Conservation (phyloP, 108 stramenopile genomes). For the Pinguiococcus pyrenoidosus region DNA sequence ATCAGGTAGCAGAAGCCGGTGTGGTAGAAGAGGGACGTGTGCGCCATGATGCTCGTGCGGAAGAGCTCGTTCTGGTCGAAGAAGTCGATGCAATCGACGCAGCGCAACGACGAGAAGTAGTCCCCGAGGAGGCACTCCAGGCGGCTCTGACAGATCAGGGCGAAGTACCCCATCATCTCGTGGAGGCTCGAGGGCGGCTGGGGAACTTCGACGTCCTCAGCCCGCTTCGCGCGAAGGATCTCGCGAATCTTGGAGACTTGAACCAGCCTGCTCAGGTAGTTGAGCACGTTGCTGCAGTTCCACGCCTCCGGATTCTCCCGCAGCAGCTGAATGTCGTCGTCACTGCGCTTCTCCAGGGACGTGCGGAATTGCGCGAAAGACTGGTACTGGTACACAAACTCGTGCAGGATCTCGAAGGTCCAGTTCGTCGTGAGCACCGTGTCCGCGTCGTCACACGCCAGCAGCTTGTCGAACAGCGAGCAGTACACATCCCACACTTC, state of each 20-base stretch:
- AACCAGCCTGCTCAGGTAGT: constrained; percentile 72
- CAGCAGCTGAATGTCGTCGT: neutral
- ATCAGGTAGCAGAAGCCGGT: constrained; percentile 78
- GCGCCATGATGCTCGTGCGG: constrained; percentile 50
- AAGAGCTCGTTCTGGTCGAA: constrained; percentile 24
- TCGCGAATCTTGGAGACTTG: constrained; percentile 36
- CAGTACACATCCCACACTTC: too few species aligned
- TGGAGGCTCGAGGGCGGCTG: constrained; percentile 34
- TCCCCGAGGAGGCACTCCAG: constrained; percentile 91
- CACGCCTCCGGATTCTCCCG: constrained; percentile 68
- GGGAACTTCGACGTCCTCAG: constrained; percentile 37
- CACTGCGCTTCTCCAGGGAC: constrained; percentile 29
- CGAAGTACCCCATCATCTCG: constrained; percentile 71
- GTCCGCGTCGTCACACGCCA: constrained; percentile 18
- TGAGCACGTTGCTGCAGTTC: constrained; percentile 78
- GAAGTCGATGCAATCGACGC: constrained; percentile 49
- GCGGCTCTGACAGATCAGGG: constrained; percentile 69
- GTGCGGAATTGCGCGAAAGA: constrained; percentile 88
- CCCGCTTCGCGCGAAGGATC: constrained; percentile 36
- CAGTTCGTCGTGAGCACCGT: constrained; percentile 76
- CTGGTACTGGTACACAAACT: constrained; percentile 97
- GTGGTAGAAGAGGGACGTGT: constrained; percentile 79
- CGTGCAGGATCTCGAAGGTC: constrained; percentile 95
- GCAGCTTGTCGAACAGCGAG: too few species aligned
- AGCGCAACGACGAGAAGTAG: constrained; percentile 58